These are phyloP conservation scores for Arachis hypogaea DNA, from an alignment of 306 rosid species.

Conservation along the genomic window DNA sequence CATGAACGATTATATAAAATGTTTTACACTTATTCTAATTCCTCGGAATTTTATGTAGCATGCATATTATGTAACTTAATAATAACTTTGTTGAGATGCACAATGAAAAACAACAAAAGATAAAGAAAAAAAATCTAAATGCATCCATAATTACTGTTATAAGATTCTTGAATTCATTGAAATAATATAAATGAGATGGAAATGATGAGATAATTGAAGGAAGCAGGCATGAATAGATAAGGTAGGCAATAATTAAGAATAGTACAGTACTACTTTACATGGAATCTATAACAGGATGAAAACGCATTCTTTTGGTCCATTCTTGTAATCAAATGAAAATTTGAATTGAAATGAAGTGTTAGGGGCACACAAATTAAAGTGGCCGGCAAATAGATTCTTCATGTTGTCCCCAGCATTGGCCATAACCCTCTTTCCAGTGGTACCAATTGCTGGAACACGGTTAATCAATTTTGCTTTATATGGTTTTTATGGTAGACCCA, in stretches of 20 bases:
- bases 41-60: no score
- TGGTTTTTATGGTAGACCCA: background rate
- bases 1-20: no score
- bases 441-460: background rate
- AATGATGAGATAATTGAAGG: no score
- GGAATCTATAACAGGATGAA: slow-evolving; percentile 52
- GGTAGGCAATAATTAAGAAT: no score
- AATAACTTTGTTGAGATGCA: no score
- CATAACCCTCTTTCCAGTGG: slow-evolving; percentile 26
- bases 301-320: slow-evolving; percentile 39
- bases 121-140: background rate
- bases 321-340: background rate
- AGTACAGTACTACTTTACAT: slow-evolving; percentile 7
- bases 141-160: background rate
- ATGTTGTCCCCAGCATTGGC: slow-evolving; percentile 35
- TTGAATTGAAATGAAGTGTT: slow-evolving; percentile 33
- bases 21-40: no score
- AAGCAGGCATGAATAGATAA: slow-evolving; percentile 27
- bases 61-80: no score
- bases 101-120: background rate
- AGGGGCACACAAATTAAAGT: slow-evolving; percentile 22
- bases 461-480: background rate
- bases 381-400: slow-evolving; percentile 44
- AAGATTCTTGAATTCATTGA: background rate
- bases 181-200: no score